Evolutionary conservation across 2,329 filamentous ascomycete species (phyloP).

Genomic region (Diaporthe ampelina): DNA sequence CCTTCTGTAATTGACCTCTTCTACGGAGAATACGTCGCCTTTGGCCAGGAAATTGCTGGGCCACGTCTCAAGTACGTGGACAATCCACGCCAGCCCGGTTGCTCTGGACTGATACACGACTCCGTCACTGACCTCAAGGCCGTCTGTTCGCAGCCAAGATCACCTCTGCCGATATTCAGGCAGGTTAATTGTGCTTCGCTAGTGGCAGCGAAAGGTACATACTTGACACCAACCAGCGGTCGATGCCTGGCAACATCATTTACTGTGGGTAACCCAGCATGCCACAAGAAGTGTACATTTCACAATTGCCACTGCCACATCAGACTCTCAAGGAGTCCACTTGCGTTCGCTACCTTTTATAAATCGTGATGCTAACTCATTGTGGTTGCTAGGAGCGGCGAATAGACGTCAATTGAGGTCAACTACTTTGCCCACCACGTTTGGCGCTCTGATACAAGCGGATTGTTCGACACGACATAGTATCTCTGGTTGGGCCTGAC

Average conservation of each 20-base stretch:
- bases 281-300: not conserved
- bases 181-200: not conserved
- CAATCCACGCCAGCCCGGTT: no score
- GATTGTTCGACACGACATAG: not conserved
- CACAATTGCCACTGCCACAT: no score
- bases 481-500: not conserved
- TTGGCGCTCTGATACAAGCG: not conserved
- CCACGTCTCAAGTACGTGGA: not conserved
- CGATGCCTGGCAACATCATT: not conserved
- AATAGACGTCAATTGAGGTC: not conserved
- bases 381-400: not conserved
- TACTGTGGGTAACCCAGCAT: not conserved
- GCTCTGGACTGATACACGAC: not conserved
- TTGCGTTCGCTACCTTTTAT: not conserved
- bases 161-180: not conserved
- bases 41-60: not conserved
- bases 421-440: not conserved
- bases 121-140: not conserved
- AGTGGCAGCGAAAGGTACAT: not conserved
- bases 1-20: not conserved
- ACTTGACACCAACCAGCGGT: not conserved
- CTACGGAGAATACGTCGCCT: not conserved
- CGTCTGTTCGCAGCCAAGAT: not conserved
- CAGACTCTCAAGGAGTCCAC: not conserved
- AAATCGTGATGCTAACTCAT: not conserved